phyloP scores from a whole-genome alignment of 1,284 basidiomycete species.

The Vanrija pseudolonga region DNA sequence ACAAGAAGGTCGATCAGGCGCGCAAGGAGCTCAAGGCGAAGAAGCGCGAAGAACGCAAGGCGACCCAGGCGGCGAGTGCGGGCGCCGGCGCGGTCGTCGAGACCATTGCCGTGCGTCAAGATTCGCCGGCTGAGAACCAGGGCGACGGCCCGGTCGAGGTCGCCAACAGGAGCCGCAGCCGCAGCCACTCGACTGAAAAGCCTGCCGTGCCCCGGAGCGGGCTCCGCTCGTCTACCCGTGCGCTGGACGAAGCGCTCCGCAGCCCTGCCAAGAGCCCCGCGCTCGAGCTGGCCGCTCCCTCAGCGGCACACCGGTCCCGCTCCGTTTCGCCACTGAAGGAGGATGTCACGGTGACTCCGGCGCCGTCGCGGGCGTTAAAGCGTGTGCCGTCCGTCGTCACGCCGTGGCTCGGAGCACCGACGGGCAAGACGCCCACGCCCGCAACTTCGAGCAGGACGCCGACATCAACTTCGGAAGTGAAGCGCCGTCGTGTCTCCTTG shows the following conservation, averaged over 20 bases:
- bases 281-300: neutral
- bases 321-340: neutral
- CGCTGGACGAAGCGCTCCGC: no score
- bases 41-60: slow-evolving; percentile 19
- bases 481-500: slow-evolving; percentile 1
- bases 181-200: no score
- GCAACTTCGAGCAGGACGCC: neutral
- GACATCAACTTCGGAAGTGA: no score
- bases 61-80: neutral
- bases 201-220: no score
- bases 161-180: no score
- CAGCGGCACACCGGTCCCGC: neutral
- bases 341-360: no score
- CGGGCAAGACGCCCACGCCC: neutral
- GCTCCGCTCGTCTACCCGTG: no score
- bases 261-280: neutral
- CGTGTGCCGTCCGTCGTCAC: slow-evolving; percentile 11
- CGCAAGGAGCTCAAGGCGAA: slow-evolving; percentile 22
- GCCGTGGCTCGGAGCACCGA: slow-evolving; percentile 14
- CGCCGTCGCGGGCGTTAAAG: neutral
- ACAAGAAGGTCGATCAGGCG: slow-evolving; percentile 24
- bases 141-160: no score
- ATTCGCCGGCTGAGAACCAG: no score
- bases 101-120: no score
- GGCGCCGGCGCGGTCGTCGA: neutral